Percentiles rank a stretch among this genome's conserved stretches.
Conservation (phyloP, 2,329 filamentous ascomycete genomes). For the Aspergillus ochraceus region DNA sequence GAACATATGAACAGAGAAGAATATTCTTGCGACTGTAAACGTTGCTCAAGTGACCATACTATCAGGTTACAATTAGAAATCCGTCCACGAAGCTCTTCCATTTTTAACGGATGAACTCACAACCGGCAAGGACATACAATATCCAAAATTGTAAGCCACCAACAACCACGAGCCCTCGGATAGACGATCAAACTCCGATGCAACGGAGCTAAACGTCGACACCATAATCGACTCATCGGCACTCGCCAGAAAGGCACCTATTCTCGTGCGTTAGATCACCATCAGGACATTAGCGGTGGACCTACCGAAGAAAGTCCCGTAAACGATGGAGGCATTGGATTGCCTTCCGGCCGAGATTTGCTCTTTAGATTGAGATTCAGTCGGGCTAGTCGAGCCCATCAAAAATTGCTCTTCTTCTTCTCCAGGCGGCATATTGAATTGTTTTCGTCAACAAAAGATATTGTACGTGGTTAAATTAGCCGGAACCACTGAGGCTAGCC, state of each 20-base stretch:
- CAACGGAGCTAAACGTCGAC: constrained; percentile 60
- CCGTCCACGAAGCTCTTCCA: neutral
- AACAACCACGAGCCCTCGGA: constrained; percentile 46
- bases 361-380: neutral
- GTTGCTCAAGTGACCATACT: constrained; percentile 48
- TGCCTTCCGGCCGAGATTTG: neutral
- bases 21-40: constrained; percentile 46
- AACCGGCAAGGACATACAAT: constrained; percentile 42
- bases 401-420: neutral
- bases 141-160: constrained; percentile 45
- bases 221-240: constrained; percentile 63
- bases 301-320: neutral
- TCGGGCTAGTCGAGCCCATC: neutral
- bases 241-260: constrained; percentile 62
- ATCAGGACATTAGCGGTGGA: neutral
- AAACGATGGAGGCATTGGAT: neutral
- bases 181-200: constrained; percentile 47
- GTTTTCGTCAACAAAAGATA: neutral
- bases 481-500: too few species aligned
- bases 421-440: neutral
- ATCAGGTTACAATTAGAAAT: neutral
- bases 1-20: constrained; percentile 40
- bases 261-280: neutral
- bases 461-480: too few species aligned
- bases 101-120: constrained; percentile 10